Conservation (phyloP, 805 yeast species). For the Cyberlindnera samutprakarnensis region DNA sequence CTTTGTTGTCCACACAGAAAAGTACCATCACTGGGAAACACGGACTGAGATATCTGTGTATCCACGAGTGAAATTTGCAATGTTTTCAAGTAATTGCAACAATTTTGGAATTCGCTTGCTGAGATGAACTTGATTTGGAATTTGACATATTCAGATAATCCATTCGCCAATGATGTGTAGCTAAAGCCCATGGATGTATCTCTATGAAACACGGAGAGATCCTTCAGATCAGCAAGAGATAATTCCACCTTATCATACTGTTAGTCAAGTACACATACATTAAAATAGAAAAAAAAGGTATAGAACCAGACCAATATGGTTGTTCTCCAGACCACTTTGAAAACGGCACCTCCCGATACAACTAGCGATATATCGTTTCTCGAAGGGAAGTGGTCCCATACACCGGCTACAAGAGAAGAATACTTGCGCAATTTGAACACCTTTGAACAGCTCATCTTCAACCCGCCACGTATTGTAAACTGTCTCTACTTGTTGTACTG, state of each 20-base stretch:
- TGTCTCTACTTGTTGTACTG: too few species aligned
- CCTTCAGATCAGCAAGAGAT: neutral
- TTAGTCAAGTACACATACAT: neutral
- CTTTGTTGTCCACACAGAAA: too few species aligned
- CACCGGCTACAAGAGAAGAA: constrained; percentile 10
- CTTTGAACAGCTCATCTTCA: too few species aligned
- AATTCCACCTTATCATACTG: constrained; percentile 9
- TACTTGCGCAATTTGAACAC: constrained; percentile 17
- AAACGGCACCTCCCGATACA: constrained; percentile 1
- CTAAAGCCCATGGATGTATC: constrained; percentile 20
- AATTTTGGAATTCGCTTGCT: constrained; percentile 3
- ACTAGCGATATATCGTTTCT: constrained; percentile 14
- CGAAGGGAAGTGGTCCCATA: constrained; percentile 22
- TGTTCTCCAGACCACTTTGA: constrained; percentile 15
- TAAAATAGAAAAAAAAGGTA: neutral
- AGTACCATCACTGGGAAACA: too few species aligned
- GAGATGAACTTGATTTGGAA: constrained; percentile 8
- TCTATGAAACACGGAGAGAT: constrained; percentile 10
- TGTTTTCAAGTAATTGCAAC: constrained; percentile 4
- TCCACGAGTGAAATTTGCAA: too few species aligned
- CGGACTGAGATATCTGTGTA: too few species aligned
- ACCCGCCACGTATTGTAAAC: too few species aligned
- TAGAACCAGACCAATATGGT: constrained; percentile 12
- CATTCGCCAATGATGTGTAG: neutral
- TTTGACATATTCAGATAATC: neutral